Percentiles rank a stretch among this genome's conserved stretches.
phyloP scores from a whole-genome alignment of 768 basidiomycete genomes.

The Psilocybe azurescens region DNA sequence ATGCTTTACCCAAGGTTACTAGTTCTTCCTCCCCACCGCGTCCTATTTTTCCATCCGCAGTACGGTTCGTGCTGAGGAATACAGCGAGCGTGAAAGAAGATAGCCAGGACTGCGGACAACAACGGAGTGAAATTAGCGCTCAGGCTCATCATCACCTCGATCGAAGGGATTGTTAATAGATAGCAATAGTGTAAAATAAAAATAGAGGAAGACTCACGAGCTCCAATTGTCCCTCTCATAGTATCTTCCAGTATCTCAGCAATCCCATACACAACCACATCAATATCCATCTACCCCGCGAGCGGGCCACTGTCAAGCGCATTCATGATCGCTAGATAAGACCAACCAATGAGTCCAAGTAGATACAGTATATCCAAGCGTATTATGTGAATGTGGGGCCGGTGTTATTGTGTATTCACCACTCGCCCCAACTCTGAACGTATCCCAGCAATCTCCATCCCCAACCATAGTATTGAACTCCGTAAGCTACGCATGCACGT shows the following conservation, averaged over 20 bases:
- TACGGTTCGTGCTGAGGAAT: slow-evolving; percentile 11
- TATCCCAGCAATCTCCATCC: slow-evolving; percentile 68
- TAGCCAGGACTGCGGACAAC: slow-evolving; percentile 53
- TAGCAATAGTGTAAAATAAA: too few relatives aligned
- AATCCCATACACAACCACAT: slow-evolving; percentile 31
- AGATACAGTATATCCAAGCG: too few relatives aligned
- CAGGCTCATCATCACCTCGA: too few relatives aligned
- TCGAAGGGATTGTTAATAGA: too few relatives aligned
- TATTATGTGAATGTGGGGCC: too few relatives aligned
- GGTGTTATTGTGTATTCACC: slow-evolving; percentile 11
- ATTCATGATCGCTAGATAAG: slow-evolving; percentile 9
- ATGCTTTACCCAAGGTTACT: slow-evolving; percentile 9
- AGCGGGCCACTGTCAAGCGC: slow-evolving; percentile 10
- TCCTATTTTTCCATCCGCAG: neutral
- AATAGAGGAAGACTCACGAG: slow-evolving; percentile 40
- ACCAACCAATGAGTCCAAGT: too few relatives aligned
- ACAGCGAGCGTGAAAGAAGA: slow-evolving; percentile 46
- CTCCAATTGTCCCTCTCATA: slow-evolving; percentile 65
- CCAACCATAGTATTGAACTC: slow-evolving; percentile 64
- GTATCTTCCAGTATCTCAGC: slow-evolving; percentile 51
- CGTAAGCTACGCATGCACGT: slow-evolving; percentile 56
- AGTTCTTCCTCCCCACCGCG: neutral
- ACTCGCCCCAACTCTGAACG: slow-evolving; percentile 53
- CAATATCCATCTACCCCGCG: slow-evolving; percentile 24
- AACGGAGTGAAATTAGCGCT: neutral